A percentile compares a stretch with the other conserved stretches of the same genome.
These are phyloP conservation scores for Phaeosphaeria sp. DNA, from an alignment of 2,329 filamentous ascomycete genomes.

Conservation along the genomic window DNA sequence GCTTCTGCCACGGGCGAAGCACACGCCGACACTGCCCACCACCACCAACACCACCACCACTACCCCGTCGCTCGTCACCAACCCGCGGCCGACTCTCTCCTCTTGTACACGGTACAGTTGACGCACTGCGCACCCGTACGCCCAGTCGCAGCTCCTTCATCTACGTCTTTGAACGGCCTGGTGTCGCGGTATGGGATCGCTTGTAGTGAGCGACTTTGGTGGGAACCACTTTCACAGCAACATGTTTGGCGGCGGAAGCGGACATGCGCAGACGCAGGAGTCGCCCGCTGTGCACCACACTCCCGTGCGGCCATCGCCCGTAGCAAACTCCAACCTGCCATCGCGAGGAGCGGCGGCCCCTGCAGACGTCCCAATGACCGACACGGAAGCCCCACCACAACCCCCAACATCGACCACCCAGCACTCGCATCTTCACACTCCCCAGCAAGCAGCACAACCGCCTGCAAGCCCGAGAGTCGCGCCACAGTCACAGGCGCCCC, in stretches of 20 bases:
- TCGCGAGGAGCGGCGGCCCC: constrained; percentile 29
- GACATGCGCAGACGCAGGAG: constrained; percentile 50
- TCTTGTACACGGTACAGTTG: constrained; percentile 7
- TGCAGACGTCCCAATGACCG: constrained; percentile 49
- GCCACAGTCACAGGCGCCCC: constrained; percentile 43
- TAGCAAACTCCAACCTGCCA: constrained; percentile 32
- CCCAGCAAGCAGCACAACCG: constrained; percentile 26
- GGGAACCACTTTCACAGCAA: constrained; percentile 76
- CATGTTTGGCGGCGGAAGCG: constrained; percentile 63
- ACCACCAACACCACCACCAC: constrained; percentile 17
- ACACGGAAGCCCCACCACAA: constrained; percentile 41
- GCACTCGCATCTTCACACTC: constrained; percentile 19
- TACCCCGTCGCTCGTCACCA: constrained; percentile 16
- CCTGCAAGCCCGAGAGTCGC: constrained; percentile 45
- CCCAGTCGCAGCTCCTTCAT: constrained; percentile 6
- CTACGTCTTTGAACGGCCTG: constrained; percentile 13
- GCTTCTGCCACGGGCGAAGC: constrained; percentile 24
- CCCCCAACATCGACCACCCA: constrained; percentile 35
- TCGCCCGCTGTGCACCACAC: constrained; percentile 44
- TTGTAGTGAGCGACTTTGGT: constrained; percentile 72
- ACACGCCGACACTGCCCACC: constrained; percentile 17
- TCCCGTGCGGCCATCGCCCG: constrained; percentile 41
- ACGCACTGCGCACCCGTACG: constrained; percentile 19
- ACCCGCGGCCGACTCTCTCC: constrained; percentile 17
- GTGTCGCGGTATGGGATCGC: constrained; percentile 64